phyloP scores from a whole-genome alignment of 495 filamentous ascomycete species.

The Daldinia grandis region DNA sequence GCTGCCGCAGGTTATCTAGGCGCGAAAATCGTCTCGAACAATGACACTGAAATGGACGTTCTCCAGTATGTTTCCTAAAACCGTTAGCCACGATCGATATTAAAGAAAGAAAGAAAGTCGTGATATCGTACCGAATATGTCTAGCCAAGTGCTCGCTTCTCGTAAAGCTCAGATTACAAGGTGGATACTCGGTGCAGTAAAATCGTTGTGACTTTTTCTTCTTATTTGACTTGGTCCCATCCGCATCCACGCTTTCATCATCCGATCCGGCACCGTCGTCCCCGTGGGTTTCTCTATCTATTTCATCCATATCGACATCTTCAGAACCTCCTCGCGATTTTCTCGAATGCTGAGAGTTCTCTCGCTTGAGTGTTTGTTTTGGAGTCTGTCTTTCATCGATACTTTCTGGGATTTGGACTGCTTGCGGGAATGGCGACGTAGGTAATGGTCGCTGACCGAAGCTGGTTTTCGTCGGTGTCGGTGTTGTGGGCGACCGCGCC shows the following conservation, averaged over 20 bases:
- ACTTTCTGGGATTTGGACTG: conserved; percentile 57
- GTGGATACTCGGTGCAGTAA: conserved; percentile 96
- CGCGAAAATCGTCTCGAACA: conserved; percentile 95
- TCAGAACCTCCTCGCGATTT: conserved; percentile 71
- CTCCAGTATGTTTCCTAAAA: conserved; percentile 91
- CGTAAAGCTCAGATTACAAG: conserved; percentile 94
- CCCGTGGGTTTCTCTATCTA: conserved; percentile 62
- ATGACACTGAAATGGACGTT: conserved; percentile 97
- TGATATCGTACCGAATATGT: conserved; percentile 78
- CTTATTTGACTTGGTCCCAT: conserved; percentile 73
- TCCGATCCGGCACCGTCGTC: conserved; percentile 78
- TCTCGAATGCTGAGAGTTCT: conserved; percentile 68
- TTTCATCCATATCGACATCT: conserved; percentile 80
- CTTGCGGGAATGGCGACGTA: conserved; percentile 62
- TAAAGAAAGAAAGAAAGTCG: background rate
- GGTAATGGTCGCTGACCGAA: conserved; percentile 72
- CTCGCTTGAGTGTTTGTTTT: conserved; percentile 48
- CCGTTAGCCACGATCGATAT: conserved; percentile 40
- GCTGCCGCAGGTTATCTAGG: conserved; percentile 93
- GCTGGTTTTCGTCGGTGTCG: conserved; percentile 69
- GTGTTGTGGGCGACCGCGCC: conserved; percentile 69
- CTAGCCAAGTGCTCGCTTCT: conserved; percentile 94
- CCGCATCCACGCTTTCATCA: conserved; percentile 73
- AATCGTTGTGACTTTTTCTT: conserved; percentile 98
- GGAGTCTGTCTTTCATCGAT: conserved; percentile 50